A percentile compares a stretch with the other conserved stretches of the same genome.
These are phyloP conservation scores for Leccinum insigne DNA, from an alignment of 1,284 basidiomycete species.

Conservation along the genomic window DNA sequence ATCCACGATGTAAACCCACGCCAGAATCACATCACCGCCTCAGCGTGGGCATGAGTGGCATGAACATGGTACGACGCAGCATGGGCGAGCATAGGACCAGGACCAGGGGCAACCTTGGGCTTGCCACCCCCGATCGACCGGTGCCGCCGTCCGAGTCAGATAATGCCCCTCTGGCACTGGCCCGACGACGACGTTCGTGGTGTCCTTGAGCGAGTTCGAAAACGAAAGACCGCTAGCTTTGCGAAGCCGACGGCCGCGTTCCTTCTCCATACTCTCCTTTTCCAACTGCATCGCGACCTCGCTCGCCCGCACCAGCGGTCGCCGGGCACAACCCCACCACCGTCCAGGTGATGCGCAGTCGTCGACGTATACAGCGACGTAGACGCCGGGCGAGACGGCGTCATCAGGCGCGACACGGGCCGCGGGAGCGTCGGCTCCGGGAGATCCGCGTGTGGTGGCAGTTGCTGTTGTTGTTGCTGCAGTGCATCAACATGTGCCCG, in stretches of 20 bases:
- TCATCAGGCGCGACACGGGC: conserved; percentile 20
- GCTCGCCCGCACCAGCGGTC: conserved; percentile 34
- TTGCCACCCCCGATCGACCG: no score
- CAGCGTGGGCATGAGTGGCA: conserved; percentile 6
- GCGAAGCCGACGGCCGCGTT: conserved; percentile 25
- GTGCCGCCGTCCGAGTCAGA: conserved; percentile 3
- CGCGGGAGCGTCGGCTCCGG: conserved; percentile 24
- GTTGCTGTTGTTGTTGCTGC: conserved; percentile 5
- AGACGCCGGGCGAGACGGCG: conserved; percentile 25
- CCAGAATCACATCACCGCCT: conserved; percentile 19
- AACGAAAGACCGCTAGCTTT: conserved; percentile 11
- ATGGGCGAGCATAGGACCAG: neutral
- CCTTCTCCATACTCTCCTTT: conserved; percentile 29
- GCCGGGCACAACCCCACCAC: conserved; percentile 6
- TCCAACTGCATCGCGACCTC: conserved; percentile 36
- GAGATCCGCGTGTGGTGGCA: conserved; percentile 14
- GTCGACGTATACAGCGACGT: conserved; percentile 16
- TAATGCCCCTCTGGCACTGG: conserved; percentile 13
- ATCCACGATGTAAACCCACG: neutral
- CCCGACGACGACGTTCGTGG: conserved; percentile 25
- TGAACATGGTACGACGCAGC: neutral
- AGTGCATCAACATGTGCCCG: conserved; percentile 16
- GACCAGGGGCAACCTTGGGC: conserved; percentile 8
- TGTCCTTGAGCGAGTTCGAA: conserved; percentile 29
- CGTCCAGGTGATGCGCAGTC: conserved; percentile 20